Evolutionary conservation across 2,329 filamentous ascomycete genomes (phyloP), one percentile per base, ranked within the genome.

Genomic region (Epicoccum sorghinum): DNA sequence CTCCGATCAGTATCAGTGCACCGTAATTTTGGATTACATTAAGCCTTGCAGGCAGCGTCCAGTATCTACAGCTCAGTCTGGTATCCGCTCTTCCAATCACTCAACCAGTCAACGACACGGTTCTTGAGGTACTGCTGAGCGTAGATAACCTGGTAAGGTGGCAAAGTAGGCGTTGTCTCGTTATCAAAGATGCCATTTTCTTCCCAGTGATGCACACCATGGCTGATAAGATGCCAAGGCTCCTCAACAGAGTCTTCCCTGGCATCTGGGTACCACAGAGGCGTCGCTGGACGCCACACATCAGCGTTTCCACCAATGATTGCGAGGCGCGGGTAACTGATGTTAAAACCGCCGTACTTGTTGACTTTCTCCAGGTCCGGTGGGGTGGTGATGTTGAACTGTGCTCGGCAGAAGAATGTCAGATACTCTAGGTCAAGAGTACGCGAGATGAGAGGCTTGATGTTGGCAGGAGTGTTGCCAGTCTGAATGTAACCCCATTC

Each of bases 161-260:
- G 87, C 29, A 90, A 66, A 0, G 75, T 74, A 2, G 79, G 60
- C 5, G 79, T 83, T 0, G 86, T 87, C 69, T 89, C 80, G 52
- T 87, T 87, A 1, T 78, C 72, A 44, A 87, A 84, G n/a, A 89
- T 64, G 0, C 86, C 86, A 59, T 89, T 88, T 75, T 89, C 87
- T 61, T 90, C 89, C 88, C 89, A 95, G 69, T 93, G 90, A 72
- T 96, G 91, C 18, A 93, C 89, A 0, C 85, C 89, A n/a, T 83
- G 82, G 3, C 81, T 77, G 40, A 96, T 91, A 40, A 93, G 69
- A n/a, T 90, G 80, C 59, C 88, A 89, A 0, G 90, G 90, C 76
- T 92, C 83, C 42, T 80, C 81, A 0, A 78, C 75, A 0, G 89
- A 89, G 39, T 82, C 89, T 12, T 78, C 73, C 18, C 89, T 79